Percentiles rank a stretch among this genome's conserved stretches.
phyloP scores from a whole-genome alignment of 192 early-diverging fungal species.

The Piromyces finnis region DNA sequence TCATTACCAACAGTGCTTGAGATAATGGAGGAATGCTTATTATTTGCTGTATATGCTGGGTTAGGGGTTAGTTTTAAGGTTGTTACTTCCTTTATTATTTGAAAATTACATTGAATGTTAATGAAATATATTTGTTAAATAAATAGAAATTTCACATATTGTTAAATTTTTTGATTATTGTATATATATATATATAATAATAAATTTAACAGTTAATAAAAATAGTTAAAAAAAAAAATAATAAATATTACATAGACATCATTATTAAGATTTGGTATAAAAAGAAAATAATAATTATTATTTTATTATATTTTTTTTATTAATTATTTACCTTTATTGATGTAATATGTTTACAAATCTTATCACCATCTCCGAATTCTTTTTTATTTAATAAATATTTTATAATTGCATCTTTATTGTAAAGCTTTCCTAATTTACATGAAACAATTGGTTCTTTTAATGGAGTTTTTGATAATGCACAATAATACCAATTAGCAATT shows the following conservation, averaged over 20 bases:
- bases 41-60: constrained; percentile 26
- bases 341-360: constrained; percentile 51
- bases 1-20: constrained; percentile 7
- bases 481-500: constrained; percentile 48
- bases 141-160: no score
- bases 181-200: no score
- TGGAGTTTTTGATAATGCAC: constrained; percentile 58
- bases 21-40: constrained; percentile 2
- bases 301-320: neutral
- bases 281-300: neutral
- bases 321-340: constrained; percentile 30
- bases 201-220: no score
- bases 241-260: no score
- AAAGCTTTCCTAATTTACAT: constrained; percentile 55
- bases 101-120: no score
- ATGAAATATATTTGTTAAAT: no score
- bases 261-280: no score
- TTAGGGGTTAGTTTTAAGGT: constrained; percentile 48
- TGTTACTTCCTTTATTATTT: constrained; percentile 28
- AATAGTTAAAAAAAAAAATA: no score
- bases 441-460: constrained; percentile 48
- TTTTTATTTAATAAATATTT: constrained; percentile 51
- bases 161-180: no score
- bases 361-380: constrained; percentile 60
- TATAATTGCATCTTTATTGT: constrained; percentile 65